Evolutionary conservation across 1,139 yeast genomes (phyloP), one percentile per base, ranked within the genome.

Genomic region (Kodamaea anthophila): DNA sequence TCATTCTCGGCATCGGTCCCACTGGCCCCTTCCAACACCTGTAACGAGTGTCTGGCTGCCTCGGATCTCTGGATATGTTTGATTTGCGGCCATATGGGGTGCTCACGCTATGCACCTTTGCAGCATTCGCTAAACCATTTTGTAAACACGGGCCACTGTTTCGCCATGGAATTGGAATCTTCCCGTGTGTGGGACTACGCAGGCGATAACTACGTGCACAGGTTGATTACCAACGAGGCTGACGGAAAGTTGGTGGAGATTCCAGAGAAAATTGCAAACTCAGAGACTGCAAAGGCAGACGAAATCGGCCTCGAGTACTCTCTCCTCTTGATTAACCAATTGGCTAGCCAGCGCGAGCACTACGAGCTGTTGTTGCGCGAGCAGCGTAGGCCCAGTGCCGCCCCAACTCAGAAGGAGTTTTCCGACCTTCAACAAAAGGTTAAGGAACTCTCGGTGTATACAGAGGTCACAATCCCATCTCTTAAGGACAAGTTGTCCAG

Each of bases 141-240:
- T 52, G 72, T 77, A 12, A 63, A 63, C 10, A 79, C 94, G 0
- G 81, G 84, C 3, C 97, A 88, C 53, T 84, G 95, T 47, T 88
- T 85, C 58, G 84, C 96, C 0, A 86, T 88, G 96, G 96, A 87
- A 49, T 63, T 83, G 26, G 61, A 66, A 11, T 75, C 94, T 0
- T 93, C 88, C 37, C 62, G 97, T 29, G 95, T 88, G 2, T 88
- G 97, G 97, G 96, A 88, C 51, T 88, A 88, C 51, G 88, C 91
- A 0, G 91, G 91, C 2, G 96, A 88, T 49, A 78, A 77, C 39
- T 88, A 87, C 52, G 96, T 88, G 5, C 97, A 88, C 55, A 60
- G 96, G 30, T 58, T 88, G 26, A 70, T 88, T 3, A 85, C 88
- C 37, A 86, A 85, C 53, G 91, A 85, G 46, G 66, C 80, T 0